A percentile compares a stretch with the other conserved stretches of the same genome.
Conservation (phyloP, 192 early-diverging fungal species). For the Podila minutissima region DNA sequence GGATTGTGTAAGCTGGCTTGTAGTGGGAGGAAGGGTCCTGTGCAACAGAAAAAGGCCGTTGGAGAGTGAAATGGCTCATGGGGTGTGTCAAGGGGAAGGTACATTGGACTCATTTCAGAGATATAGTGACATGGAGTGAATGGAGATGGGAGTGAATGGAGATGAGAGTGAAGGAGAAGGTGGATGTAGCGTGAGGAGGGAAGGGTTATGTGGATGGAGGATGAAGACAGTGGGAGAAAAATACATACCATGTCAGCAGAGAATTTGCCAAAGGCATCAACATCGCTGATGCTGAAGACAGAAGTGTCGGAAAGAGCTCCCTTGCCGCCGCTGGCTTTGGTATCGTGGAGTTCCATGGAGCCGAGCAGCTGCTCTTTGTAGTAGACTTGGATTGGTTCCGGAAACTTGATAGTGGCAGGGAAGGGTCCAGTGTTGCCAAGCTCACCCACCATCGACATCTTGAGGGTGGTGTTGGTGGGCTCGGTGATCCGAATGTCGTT, state of each 20-base stretch:
- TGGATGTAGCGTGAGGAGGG: neutral
- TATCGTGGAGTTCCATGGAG: slow-evolving; percentile 33
- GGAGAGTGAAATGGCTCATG: too few species aligned
- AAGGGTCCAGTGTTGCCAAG: slow-evolving; percentile 62
- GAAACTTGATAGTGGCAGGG: slow-evolving; percentile 57
- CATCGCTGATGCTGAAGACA: slow-evolving; percentile 28
- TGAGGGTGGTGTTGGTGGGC: slow-evolving; percentile 43
- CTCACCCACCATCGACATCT: slow-evolving; percentile 50
- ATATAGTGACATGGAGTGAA: neutral
- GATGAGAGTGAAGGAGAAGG: neutral
- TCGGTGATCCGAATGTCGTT: slow-evolving; percentile 52
- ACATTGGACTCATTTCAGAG: neutral
- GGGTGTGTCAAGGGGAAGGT: neutral
- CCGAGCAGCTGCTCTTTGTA: slow-evolving; percentile 50
- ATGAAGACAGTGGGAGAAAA: neutral
- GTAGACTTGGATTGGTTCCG: slow-evolving; percentile 50
- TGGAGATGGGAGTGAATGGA: neutral
- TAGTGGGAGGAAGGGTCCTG: too few species aligned
- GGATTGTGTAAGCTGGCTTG: too few species aligned
- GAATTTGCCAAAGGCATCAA: slow-evolving; percentile 41
- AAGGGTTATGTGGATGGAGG: neutral
- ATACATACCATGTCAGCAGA: slow-evolving; percentile 56
- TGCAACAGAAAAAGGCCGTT: too few species aligned
- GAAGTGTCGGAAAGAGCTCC: slow-evolving; percentile 10
- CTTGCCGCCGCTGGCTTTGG: slow-evolving; percentile 34